Conservation (phyloP, 768 basidiomycete genomes). For the Ramaria sp. region DNA sequence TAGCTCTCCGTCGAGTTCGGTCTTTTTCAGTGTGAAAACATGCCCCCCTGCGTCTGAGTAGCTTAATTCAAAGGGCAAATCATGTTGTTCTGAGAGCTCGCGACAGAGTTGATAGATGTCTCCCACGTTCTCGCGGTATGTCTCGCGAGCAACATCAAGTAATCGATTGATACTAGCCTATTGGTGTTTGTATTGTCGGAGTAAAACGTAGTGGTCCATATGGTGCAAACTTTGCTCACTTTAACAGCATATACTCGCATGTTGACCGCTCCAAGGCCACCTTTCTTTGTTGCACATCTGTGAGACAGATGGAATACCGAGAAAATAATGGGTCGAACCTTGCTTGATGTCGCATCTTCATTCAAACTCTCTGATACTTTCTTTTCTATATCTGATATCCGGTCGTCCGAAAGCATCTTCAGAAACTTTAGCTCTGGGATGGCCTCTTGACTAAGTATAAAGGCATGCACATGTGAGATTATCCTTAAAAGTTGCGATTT, state of each 20-base stretch:
- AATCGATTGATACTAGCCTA: conserved; percentile 72
- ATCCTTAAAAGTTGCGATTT: conserved; percentile 51
- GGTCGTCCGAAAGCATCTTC: conserved; percentile 68
- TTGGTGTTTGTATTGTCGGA: not conserved
- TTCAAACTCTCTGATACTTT: conserved; percentile 59
- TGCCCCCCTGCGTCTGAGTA: conserved; percentile 68
- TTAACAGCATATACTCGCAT: conserved; percentile 85
- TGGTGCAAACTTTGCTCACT: conserved; percentile 20
- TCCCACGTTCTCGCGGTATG: conserved; percentile 85
- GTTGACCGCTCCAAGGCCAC: conserved; percentile 61
- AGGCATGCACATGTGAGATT: conserved; percentile 41
- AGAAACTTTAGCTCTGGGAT: not conserved
- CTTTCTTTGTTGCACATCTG: conserved; percentile 30
- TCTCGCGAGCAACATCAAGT: conserved; percentile 90
- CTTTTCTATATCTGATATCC: conserved; percentile 51
- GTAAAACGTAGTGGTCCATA: not conserved
- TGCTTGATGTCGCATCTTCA: conserved; percentile 50
- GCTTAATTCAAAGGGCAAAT: conserved; percentile 51
- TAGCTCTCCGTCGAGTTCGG: conserved; percentile 40
- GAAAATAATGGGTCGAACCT: conserved; percentile 29
- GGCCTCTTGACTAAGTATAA: not conserved
- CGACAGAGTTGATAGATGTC: conserved; percentile 71
- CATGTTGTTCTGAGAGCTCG: conserved; percentile 48
- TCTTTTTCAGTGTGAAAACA: conserved; percentile 59
- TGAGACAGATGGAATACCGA: not conserved